Percentiles rank a stretch among this genome's conserved stretches.
Conservation (phyloP, 306 rosid species). For the Echinosophora koreensis region DNA sequence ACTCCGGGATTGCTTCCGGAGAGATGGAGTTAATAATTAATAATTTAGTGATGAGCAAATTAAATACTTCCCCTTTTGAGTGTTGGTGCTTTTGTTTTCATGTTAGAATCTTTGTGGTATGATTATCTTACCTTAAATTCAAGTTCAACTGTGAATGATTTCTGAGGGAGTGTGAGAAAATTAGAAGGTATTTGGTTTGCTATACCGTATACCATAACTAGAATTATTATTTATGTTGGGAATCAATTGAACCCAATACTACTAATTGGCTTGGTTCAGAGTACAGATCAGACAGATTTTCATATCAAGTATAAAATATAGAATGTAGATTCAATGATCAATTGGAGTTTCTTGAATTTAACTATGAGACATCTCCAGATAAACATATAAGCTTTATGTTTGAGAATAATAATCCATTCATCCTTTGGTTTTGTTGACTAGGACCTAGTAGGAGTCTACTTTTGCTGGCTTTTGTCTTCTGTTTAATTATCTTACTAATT, state of each 20-base stretch:
- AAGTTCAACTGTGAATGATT: not conserved
- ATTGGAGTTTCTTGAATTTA: not conserved
- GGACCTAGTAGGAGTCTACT: not conserved
- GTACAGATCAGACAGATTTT: not conserved
- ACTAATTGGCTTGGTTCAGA: conserved; percentile 30
- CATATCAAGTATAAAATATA: not conserved
- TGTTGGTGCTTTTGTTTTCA: conserved; percentile 21
- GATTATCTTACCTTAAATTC: conserved; percentile 17
- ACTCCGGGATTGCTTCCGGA: conserved; percentile 8
- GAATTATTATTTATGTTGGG: not conserved
- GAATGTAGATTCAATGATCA: not conserved
- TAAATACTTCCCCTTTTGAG: not conserved
- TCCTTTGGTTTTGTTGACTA: not conserved
- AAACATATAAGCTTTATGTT: not conserved
- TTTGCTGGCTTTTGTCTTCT: too few relatives aligned
- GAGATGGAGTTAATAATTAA: not conserved
- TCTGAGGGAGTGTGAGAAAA: not conserved
- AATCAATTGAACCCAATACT: conserved; percentile 13
- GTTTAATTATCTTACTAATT: too few relatives aligned
- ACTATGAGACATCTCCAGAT: not conserved
- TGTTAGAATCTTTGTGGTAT: conserved; percentile 29
- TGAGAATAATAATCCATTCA: not conserved
- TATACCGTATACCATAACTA: not conserved
- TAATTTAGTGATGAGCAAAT: not conserved
- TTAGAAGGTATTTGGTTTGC: not conserved